Percentiles rank a stretch among this genome's conserved stretches.
phyloP scores from a whole-genome alignment of 352 stramenopile species.

The Plasmopara viticola region DNA sequence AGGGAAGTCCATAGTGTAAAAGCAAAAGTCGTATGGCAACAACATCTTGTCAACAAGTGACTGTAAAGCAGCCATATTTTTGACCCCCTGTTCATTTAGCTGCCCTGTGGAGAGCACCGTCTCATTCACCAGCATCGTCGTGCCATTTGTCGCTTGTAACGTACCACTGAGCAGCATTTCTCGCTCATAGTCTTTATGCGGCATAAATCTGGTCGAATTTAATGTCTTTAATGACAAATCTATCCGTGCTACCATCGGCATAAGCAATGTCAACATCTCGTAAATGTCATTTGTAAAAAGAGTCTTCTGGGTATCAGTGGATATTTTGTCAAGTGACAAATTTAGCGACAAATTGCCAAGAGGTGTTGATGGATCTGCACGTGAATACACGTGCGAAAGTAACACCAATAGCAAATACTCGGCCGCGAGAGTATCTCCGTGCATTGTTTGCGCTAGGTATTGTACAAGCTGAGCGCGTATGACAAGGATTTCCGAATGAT shows the following conservation, averaged over 20 bases:
- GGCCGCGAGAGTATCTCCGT: conserved; percentile 44
- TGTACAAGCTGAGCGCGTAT: conserved; percentile 38
- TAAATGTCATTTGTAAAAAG: conserved; percentile 24
- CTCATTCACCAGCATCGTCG: conserved; percentile 62
- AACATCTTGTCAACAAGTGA: conserved; percentile 71
- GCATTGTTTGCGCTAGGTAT: conserved; percentile 34
- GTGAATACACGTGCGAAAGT: conserved; percentile 65
- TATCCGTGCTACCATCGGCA: conserved; percentile 46
- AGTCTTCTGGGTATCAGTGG: conserved; percentile 14
- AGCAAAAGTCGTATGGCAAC: conserved; percentile 80
- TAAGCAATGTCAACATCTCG: conserved; percentile 31
- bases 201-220: conserved; percentile 55
- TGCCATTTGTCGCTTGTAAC: conserved; percentile 65
- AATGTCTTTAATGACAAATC: conserved; percentile 59
- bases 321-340: conserved; percentile 28
- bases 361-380: conserved; percentile 51
- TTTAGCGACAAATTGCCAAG: conserved; percentile 75
- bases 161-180: conserved; percentile 44
- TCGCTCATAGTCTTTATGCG: conserved; percentile 73
- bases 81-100: conserved; percentile 63
- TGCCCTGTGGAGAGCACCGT: conserved; percentile 53
- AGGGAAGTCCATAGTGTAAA: conserved; percentile 79
- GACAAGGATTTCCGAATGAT: conserved; percentile 8
- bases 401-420: conserved; percentile 71
- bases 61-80: conserved; percentile 67